Base-by-base conservation (phyloP, 2,329 filamentous ascomycete species). In the Colletotrichum sp. region DNA sequence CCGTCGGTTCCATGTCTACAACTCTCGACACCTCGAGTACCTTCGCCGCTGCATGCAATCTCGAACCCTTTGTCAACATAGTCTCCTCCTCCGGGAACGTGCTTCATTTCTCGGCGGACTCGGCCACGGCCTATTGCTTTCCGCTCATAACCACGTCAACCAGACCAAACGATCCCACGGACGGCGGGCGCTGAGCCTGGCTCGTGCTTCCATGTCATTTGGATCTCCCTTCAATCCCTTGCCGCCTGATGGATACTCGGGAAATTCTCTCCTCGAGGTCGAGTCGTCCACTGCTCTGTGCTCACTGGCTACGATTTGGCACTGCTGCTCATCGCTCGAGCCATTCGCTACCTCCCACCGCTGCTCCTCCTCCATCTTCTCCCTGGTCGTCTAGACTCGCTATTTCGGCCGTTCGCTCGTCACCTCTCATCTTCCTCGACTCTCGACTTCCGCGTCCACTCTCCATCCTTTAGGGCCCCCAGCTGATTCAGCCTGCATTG, bases 191-290 rank as follows among this genome's bases (percentile, higher is more conserved):
- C 44, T 57, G 72, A 12, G 27, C 4, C 70, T 74, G 73, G 73
- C 64, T 73, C 70, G 70, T 73, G 70, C 73, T 60, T 34, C 25
- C 28, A 22, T 52, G 39, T 71, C 48, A 52, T 36, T 71, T 71
- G 32, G 27, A 52, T 52, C 44, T 52, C 44, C 44, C 44, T 71
- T 59, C 48, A 44, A 55, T 55, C 48, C 44, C 61, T 61, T 70
- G 55, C 19, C 28, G 25, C 63, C 34, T 44, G 36, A 70, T 70
- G 68, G 67, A 32, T 61, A 27, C 34, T 74, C 67, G 52, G 27
- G 70, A 72, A 59, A 52, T 68, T 34, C 36, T 15, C 52, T 65
- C 36, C 28, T 61, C 28, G 16, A 59, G 19, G 27, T 61, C 59
- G 59, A 32, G 59, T 61, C 59, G 59, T 61, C 59, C 19, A 32